A percentile compares a stretch with the other conserved stretches of the same genome.
These are phyloP conservation scores for Xylariaceae sp. DNA, from an alignment of 2,329 filamentous ascomycete genomes.

Conservation along the genomic window DNA sequence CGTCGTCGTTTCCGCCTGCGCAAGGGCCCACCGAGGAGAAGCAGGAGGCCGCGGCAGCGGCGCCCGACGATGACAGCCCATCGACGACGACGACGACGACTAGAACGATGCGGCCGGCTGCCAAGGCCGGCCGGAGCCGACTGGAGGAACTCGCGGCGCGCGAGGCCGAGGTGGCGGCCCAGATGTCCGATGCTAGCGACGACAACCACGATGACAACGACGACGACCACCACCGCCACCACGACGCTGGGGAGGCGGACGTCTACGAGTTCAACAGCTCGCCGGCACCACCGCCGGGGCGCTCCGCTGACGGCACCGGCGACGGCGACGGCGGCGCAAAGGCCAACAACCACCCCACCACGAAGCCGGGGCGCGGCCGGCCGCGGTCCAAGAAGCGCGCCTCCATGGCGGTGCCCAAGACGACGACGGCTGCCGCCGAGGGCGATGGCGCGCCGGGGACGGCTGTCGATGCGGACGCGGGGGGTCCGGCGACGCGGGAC, in stretches of 20 bases:
- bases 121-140: slow-evolving; percentile 16
- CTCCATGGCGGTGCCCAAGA: slow-evolving; percentile 33
- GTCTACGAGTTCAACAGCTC: slow-evolving; percentile 50
- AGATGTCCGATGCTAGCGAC: slow-evolving; percentile 12
- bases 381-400: slow-evolving; percentile 32
- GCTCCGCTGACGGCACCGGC: slow-evolving; percentile 1
- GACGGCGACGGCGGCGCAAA: slow-evolving; percentile 10
- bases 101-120: too few relatives aligned
- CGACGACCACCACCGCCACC: too few relatives aligned
- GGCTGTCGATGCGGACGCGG: not conserved
- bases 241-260: too few relatives aligned
- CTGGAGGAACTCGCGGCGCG: slow-evolving; percentile 22
- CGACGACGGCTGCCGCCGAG: slow-evolving; percentile 21
- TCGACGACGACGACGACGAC: slow-evolving; percentile 8
- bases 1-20: too few relatives aligned
- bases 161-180: slow-evolving; percentile 21
- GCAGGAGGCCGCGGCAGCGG: slow-evolving; percentile 11
- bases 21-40: too few relatives aligned
- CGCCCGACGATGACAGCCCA: slow-evolving; percentile 6
- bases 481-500: slow-evolving; percentile 18
- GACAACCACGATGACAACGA: too few relatives aligned
- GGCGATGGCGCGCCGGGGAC: not conserved
- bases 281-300: slow-evolving; percentile 14
- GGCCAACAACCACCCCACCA: slow-evolving; percentile 15
- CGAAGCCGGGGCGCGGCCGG: slow-evolving; percentile 24